These are phyloP conservation scores for Triangularia verruculosa DNA, from an alignment of 2,329 filamentous ascomycete genomes.

Conservation along the genomic window DNA sequence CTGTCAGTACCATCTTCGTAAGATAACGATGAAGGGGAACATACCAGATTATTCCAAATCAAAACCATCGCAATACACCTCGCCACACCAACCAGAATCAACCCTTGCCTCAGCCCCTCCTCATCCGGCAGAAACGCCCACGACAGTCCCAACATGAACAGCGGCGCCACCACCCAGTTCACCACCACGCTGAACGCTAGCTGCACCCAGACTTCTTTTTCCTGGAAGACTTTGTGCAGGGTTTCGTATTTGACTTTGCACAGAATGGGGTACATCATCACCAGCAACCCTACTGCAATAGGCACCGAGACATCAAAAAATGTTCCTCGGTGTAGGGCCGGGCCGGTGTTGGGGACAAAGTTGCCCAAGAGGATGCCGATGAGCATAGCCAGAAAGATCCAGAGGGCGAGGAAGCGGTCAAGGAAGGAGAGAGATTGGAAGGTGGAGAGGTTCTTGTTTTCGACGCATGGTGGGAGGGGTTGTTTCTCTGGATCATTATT, in stretches of 20 bases:
- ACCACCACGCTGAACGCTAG: constrained; percentile 72
- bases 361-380: constrained; percentile 74
- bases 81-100: constrained; percentile 80
- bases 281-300: constrained; percentile 70
- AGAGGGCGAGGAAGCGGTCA: constrained; percentile 62
- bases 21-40: constrained; percentile 42
- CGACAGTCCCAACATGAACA: constrained; percentile 68
- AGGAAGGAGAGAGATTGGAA: constrained; percentile 57
- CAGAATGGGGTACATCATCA: constrained; percentile 94
- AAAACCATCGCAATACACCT: constrained; percentile 84
- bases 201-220: constrained; percentile 69
- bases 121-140: constrained; percentile 67
- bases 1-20: constrained; percentile 33
- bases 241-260: constrained; percentile 82
- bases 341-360: constrained; percentile 62
- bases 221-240: constrained; percentile 62
- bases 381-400: constrained; percentile 78
- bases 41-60: constrained; percentile 70
- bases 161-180: constrained; percentile 80
- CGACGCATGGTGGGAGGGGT: background rate
- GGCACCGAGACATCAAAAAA: constrained; percentile 55
- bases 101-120: constrained; percentile 56
- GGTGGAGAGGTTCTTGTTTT: constrained; percentile 37
- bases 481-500: constrained; percentile 13
- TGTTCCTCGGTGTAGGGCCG: constrained; percentile 63